Conservation (phyloP, 805 yeast genomes). For the Cyberlindnera veronae region DNA sequence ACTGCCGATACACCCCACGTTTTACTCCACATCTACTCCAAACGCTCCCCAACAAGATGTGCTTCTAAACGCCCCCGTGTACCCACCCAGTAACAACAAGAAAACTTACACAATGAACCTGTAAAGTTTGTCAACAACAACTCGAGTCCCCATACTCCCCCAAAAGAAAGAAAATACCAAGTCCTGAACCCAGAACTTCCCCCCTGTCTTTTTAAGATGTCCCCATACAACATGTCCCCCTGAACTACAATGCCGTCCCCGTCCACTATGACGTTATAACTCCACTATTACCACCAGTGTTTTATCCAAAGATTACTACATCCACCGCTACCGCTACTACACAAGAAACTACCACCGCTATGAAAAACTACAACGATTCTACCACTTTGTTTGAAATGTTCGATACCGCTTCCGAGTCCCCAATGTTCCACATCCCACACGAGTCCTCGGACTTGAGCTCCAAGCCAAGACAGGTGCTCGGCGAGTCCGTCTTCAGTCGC, state of each 20-base stretch:
- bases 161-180: slow-evolving; percentile 5
- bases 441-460: slow-evolving; percentile 9
- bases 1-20: slow-evolving; percentile 15
- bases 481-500: slow-evolving; percentile 28
- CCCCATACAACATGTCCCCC: slow-evolving; percentile 24
- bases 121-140: slow-evolving; percentile 1
- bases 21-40: not conserved
- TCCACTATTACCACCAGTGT: slow-evolving; percentile 6
- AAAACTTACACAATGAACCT: slow-evolving; percentile 11
- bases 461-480: slow-evolving; percentile 28
- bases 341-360: slow-evolving; percentile 2
- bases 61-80: slow-evolving; percentile 25
- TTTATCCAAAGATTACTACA: slow-evolving; percentile 4
- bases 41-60: slow-evolving; percentile 19
- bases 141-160: slow-evolving; percentile 1
- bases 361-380: slow-evolving; percentile 16
- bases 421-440: slow-evolving; percentile 12
- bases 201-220: slow-evolving; percentile 13
- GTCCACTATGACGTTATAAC: slow-evolving; percentile 28
- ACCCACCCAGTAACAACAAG: slow-evolving; percentile 3
- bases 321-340: not conserved
- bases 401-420: slow-evolving; percentile 21
- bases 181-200: slow-evolving; percentile 12
- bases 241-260: slow-evolving; percentile 18
- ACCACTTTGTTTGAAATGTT: slow-evolving; percentile 26